Conservation (phyloP, 1,284 basidiomycete species). For the Rhodotorula sp. region DNA sequence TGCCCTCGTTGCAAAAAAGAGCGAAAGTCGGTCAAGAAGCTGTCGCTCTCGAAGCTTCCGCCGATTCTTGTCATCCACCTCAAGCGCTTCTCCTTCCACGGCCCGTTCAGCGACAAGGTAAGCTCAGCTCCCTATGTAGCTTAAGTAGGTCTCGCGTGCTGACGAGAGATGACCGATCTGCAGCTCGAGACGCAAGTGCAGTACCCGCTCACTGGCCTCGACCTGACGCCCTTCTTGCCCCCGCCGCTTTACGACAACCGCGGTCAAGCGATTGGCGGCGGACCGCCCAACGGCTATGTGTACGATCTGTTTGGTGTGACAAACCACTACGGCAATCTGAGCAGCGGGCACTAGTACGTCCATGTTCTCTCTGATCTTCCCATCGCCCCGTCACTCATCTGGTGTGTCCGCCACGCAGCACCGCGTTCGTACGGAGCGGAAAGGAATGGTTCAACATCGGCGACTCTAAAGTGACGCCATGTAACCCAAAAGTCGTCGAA, state of each 20-base stretch:
- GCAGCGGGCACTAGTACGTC: constrained; percentile 83
- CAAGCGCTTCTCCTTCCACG: constrained; percentile 90
- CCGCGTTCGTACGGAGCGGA: constrained; percentile 41
- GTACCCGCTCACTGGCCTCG: constrained; percentile 77
- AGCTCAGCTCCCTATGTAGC: neutral
- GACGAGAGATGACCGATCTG: too few relatives aligned
- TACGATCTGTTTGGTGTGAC: constrained; percentile 53
- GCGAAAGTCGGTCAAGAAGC: constrained; percentile 74
- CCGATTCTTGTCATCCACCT: constrained; percentile 92
- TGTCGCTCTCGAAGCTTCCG: constrained; percentile 86
- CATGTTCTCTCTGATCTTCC: neutral
- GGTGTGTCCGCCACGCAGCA: constrained; percentile 19
- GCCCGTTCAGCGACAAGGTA: constrained; percentile 85
- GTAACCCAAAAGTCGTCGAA: constrained; percentile 24
- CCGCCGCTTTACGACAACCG: constrained; percentile 47
- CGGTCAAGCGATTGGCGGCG: constrained; percentile 2
- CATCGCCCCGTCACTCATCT: neutral
- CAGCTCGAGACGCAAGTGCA: constrained; percentile 50
- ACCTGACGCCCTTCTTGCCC: constrained; percentile 90
- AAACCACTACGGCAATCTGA: constrained; percentile 87
- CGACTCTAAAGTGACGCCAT: constrained; percentile 43
- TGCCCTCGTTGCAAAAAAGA: constrained; percentile 88
- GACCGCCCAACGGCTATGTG: constrained; percentile 44
- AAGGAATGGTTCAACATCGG: constrained; percentile 43
- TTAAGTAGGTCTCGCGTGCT: neutral